Evolutionary conservation across 768 basidiomycete genomes (phyloP), one percentile per base, ranked within the genome.

Genomic region (Amanita thiersii): DNA sequence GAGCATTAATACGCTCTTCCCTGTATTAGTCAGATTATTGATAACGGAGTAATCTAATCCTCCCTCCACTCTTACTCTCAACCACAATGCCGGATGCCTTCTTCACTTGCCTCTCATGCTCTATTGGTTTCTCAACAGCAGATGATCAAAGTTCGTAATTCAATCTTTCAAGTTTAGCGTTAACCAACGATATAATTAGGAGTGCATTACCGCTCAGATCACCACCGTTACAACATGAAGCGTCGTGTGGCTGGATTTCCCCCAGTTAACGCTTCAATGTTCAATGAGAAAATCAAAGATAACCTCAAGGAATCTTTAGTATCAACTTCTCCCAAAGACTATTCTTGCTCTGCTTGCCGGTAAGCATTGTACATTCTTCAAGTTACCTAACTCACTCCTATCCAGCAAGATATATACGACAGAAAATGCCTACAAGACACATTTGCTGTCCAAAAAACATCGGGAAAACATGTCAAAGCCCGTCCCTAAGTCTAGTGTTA

Each of bases 171-270:
- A 17, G 31, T 18, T 43, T 6, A 31, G 6, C 30, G 14, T 32
- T 19, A 20, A 43, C 33, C 19, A 28, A 28, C 30, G 26, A 21
- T 24, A 9, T 18, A 18, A 12, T 9, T 51, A 89, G 86, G 94
- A 45, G 63, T 66, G 0, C 96, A 99, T 58, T 97, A 94, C 61
- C 78, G 80, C 48, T 88, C 89, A 18, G 96, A 99, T 61, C 86
- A 87, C 60, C 96, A 99, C 65, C 72, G 92, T 40, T 99, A 99
- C 65, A 99, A 99, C 57, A 90, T 97, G 81, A 94, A 94, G 69
- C 85, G 93, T 49, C 80, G 91, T 20, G 86, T 98, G 12, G 93
- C 94, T 2, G 78, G 75, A 4, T 73, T 99, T 1, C 85, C 89
- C 6, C 92, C 94, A 2, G 79, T 99, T 53, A 81, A 78, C 45